Base-by-base conservation (phyloP, 352 stramenopile species). In the Globisporangium apiculatum region DNA sequence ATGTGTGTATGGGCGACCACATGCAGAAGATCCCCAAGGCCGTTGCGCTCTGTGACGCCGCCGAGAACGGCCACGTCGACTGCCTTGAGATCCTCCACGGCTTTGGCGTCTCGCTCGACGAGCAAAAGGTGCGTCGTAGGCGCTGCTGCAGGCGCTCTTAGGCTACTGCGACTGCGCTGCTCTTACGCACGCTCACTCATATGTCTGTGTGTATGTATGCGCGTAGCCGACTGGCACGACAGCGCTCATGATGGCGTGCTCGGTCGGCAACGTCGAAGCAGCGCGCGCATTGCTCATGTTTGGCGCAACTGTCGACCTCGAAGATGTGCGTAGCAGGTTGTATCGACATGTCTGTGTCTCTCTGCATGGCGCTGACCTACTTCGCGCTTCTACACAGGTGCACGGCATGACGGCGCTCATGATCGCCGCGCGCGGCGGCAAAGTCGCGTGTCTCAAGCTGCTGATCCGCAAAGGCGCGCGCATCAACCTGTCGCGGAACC, bases 211-310 rank as follows among this genome's bases (percentile, higher is more conserved):
- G 7, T 17, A 11, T 47, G 5, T 47, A 35, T 60, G 31, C 56
- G 11, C 51, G 7, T 50, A 94, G 82, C 84, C 84, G 3, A 94
- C 83, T 7, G 84, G 84, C 7, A 89, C 83, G 24, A 86, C 80
- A 2, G 73, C 84, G 11, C 63, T 94, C 7, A 94, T 94, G 84
- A 86, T 91, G 63, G 84, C 84, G 53, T 90, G 82, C 51, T 92
- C 84, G 3, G 81, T 89, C 1, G 84, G 82, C n/a, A 94, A 94
- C 61, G 75, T 94, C n/a, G 82, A 94, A 61, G 84, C 75, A 0
- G 79, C 80, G 11, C 75, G 84, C 0, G 84, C 84, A 3, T 63
- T 94, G 61, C 61, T 94, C 15, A 92, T 92, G 82, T 94, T 89
- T 73, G 83, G 84, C 24, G 82, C 84, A 15, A 90, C 78, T 51